Evolutionary conservation across 1,284 basidiomycete genomes (phyloP), one percentile per base, ranked within the genome.

Genomic region (Malassezia furfur): DNA sequence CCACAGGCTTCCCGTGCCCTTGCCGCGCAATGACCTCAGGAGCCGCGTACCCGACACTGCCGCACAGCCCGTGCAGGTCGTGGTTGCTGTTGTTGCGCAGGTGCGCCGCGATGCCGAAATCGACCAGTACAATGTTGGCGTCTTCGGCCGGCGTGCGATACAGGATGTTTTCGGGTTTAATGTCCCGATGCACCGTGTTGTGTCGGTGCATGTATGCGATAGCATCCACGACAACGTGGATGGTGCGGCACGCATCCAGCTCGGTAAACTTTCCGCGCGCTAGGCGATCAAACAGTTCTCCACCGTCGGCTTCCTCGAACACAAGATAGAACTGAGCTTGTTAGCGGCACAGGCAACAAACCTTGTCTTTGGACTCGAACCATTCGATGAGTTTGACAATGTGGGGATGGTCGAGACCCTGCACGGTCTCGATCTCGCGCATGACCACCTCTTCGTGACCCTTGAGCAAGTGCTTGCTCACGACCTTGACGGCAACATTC

Each of bases 41-140:
- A 2, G 91, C 91, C 19, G 91, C 88, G 69, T 96, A 96, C 1
- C 91, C 91, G 59, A 93, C 85, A 64, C 85, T 88, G 0, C 93
- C 93, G 0, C 91, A 91, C 2, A 93, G 78, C 0, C 84, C 83
- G 22, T 82, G 83, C 1, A 96, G 78, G 57, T 86, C 83, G 68
- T 93, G 87, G 32, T 85, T 84, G 0, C 82, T 80, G 60, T 88
- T 82, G 48, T 59, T 45, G 57, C 59, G 50, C 57, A 68, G 55
- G 44, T 65, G 52, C 50, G 53, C 50, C 39, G 57, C 54, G 34
- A 98, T 96, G 62, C 94, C 94, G 75, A 98, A 96, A 76, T 98
- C 94, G 45, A 73, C 72, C n/a, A 74, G 54, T 9, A 74, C 70
- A 9, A 74, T 68, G 44, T 74, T 70, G 19, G 85, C 90, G 51